These are phyloP conservation scores for Protea cynaroides DNA, from an alignment of 164 flowering plant species.

Conservation along the genomic window DNA sequence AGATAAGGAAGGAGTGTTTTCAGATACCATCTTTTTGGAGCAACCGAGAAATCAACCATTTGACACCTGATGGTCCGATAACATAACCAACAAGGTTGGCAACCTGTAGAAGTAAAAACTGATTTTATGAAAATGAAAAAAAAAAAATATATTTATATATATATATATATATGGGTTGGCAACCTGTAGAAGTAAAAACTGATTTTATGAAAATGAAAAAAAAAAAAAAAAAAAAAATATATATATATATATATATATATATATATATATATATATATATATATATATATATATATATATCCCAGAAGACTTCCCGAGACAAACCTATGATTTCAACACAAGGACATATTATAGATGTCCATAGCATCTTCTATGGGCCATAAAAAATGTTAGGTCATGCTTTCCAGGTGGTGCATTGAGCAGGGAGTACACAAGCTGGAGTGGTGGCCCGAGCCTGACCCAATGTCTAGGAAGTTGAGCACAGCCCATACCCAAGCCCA, in stretches of 20 bases:
- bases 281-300: too few species aligned
- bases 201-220: neutral
- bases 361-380: neutral
- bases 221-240: neutral
- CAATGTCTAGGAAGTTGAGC: too few species aligned
- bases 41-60: constrained; percentile 64
- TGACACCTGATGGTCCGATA: constrained; percentile 79
- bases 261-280: too few species aligned
- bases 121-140: neutral
- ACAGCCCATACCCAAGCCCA: too few species aligned
- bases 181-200: constrained; percentile 43
- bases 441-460: too few species aligned
- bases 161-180: too few species aligned
- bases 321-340: neutral
- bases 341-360: neutral
- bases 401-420: neutral
- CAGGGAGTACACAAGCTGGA: too few species aligned
- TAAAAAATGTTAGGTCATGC: neutral
- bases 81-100: constrained; percentile 94
- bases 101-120: constrained; percentile 43
- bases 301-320: neutral
- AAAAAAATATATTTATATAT: too few species aligned
- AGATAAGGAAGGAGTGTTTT: neutral
- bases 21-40: constrained; percentile 60
- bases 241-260: too few species aligned